Evolutionary conservation across 768 basidiomycete species (phyloP), one percentile per base, ranked within the genome.

Genomic region (Suillus subluteus): DNA sequence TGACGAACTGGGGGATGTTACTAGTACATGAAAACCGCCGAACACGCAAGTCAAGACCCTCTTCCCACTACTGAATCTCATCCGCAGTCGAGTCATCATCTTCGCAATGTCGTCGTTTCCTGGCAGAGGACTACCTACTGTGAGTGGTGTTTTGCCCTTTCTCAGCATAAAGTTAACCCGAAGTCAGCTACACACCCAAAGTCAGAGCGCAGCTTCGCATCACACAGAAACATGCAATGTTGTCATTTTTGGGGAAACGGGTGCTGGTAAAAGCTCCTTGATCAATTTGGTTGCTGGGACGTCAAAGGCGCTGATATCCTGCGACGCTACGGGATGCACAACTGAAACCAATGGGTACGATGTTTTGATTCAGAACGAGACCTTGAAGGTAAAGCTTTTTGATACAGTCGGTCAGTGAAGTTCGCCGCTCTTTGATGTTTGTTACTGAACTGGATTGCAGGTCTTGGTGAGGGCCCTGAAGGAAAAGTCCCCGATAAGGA

Each of bases 381-480:
- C 32, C 37, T 8, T 58, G 37, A 48, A 16, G 11, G 67, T 76
- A 15, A 72, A 71, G 48, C 65, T 80, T 54, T 79, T 71, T 70
- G 78, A 80, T 61, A 79, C 78, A 3, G 69, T 67, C 15, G 56
- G 56, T 58, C 13, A 58, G 35, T 58, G 56, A 3, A 58, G 6
- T 58, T 16, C 1, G 37, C n/a, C 7, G n/a, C 37, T 58, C 56
- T 38, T 52, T 15, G 13, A 3, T 58, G 56, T 23, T 4, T 58
- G 37, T 23, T 8, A 5, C 37, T 38, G 37, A 58, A 38, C 8
- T 23, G 21, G 35, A 58, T 58, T 15, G 4, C n/a, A 58, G 79
- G 78, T 40, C 73, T 79, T 55, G 73, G 76, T 62, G 77, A 77
- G 59, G 75, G 72, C 18, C 69, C 71, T 26, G 69, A 71, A 62